phyloP scores from a whole-genome alignment of 139 green algal species.

The Coccomyxa sp. region DNA sequence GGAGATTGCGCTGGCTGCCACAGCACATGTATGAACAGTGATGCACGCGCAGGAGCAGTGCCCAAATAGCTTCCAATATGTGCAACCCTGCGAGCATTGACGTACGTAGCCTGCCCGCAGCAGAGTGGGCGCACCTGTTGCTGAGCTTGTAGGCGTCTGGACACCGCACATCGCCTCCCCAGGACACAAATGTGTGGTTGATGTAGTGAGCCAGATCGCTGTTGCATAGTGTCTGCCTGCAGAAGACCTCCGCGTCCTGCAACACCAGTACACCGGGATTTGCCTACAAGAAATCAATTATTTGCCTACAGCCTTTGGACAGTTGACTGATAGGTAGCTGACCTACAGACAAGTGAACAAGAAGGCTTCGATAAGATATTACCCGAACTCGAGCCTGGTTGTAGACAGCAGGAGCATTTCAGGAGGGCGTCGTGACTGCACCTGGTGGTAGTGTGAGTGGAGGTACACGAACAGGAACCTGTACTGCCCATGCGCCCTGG shows the following conservation, averaged over 20 bases:
- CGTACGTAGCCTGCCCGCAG: neutral
- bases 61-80: too few species aligned
- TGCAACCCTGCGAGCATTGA: neutral
- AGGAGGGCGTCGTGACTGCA: conserved; percentile 8
- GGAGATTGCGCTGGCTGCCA: too few species aligned
- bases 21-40: too few species aligned
- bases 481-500: conserved; percentile 51
- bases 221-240: conserved; percentile 47
- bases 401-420: neutral
- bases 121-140: neutral
- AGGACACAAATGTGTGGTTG: conserved; percentile 52
- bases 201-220: conserved; percentile 55
- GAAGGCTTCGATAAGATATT: neutral
- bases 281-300: too few species aligned
- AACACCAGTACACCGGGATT: too few species aligned
- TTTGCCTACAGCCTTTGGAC: too few species aligned
- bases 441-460: conserved; percentile 65
- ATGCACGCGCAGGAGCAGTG: too few species aligned
- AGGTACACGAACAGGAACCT: conserved; percentile 82
- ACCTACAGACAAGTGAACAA: neutral
- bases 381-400: neutral
- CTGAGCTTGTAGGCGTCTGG: conserved; percentile 56
- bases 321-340: too few species aligned
- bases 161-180: conserved; percentile 61
- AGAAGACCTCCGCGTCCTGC: conserved; percentile 64